A percentile compares a stretch with the other conserved stretches of the same genome.
phyloP scores from a whole-genome alignment of 441 rosid genomes.

The Hura crepitans region DNA sequence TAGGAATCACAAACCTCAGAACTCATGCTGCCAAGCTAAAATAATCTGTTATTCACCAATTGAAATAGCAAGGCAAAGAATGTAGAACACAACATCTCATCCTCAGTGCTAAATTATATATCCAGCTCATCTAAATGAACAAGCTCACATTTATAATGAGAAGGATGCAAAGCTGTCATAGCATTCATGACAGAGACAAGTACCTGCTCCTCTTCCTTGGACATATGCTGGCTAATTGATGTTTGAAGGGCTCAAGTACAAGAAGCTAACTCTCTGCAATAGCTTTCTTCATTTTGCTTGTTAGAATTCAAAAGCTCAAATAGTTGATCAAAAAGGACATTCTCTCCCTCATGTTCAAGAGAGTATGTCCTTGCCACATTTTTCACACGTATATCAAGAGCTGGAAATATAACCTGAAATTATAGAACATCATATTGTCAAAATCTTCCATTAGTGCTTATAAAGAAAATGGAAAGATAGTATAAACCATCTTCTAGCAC shows the following conservation, averaged over 20 bases:
- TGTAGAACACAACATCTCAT: constrained; percentile 5
- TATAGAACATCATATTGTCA: constrained; percentile 19
- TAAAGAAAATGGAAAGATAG: neutral
- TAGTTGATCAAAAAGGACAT: constrained; percentile 71
- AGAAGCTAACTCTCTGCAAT: constrained; percentile 71
- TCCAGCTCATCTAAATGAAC: neutral
- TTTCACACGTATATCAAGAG: constrained; percentile 88
- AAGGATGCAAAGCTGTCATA: neutral
- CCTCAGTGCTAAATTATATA: neutral
- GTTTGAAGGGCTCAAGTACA: constrained; percentile 86
- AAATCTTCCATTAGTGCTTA: neutral
- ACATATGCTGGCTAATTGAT: constrained; percentile 90
- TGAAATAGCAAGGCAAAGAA: constrained; percentile 12
- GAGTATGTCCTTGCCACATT: constrained; percentile 89
- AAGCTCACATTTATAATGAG: neutral
- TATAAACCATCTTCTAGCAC: neutral
- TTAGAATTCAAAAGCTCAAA: constrained; percentile 64
- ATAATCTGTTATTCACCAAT: neutral
- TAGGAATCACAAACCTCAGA: neutral
- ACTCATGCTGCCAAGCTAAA: constrained; percentile 12
- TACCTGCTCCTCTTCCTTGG: constrained; percentile 98
- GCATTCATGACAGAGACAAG: neutral
- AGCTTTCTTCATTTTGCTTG: constrained; percentile 52
- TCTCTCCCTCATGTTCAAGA: constrained; percentile 85
- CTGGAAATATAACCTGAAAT: constrained; percentile 79